Evolutionary conservation across 1,284 basidiomycete species (phyloP).

Genomic region (Puccinia triticina): DNA sequence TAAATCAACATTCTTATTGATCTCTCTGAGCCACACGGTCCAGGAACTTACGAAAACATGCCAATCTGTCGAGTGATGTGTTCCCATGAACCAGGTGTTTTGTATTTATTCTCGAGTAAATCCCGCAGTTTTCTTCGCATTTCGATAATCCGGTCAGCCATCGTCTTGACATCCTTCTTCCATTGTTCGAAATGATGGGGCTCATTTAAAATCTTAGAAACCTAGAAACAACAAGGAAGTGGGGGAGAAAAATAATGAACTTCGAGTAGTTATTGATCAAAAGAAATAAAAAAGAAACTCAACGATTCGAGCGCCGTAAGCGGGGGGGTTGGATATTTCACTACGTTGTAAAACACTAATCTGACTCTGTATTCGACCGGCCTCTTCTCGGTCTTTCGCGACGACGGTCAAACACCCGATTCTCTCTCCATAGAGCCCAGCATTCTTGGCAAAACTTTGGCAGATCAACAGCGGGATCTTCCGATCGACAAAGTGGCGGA

Average conservation of each 20-base stretch:
- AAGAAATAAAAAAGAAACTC: constrained; percentile 21
- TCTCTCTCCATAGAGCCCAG: constrained; percentile 88
- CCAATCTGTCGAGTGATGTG: constrained; percentile 89
- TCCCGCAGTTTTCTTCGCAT: constrained; percentile 82
- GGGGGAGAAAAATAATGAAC: background rate
- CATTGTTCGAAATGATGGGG: constrained; percentile 76
- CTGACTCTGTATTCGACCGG: constrained; percentile 73
- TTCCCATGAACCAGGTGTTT: constrained; percentile 82
- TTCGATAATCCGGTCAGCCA: constrained; percentile 86
- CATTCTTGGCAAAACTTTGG: constrained; percentile 97
- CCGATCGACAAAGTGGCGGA: constrained; percentile 81
- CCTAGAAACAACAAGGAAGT: constrained; percentile 63
- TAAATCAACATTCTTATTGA: background rate
- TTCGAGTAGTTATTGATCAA: background rate
- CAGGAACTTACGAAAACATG: constrained; percentile 74
- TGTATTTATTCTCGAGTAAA: constrained; percentile 76
- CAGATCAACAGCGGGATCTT: constrained; percentile 81
- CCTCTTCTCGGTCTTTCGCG: constrained; percentile 67
- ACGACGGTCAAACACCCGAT: constrained; percentile 82
- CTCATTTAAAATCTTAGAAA: constrained; percentile 77
- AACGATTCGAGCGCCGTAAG: constrained; percentile 81
- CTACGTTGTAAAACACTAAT: constrained; percentile 81
- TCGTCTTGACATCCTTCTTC: constrained; percentile 85
- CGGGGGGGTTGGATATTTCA: constrained; percentile 91
- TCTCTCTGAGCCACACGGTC: background rate